Conservation (phyloP, 495 filamentous ascomycete genomes). For the Rhypophila decipiens region DNA sequence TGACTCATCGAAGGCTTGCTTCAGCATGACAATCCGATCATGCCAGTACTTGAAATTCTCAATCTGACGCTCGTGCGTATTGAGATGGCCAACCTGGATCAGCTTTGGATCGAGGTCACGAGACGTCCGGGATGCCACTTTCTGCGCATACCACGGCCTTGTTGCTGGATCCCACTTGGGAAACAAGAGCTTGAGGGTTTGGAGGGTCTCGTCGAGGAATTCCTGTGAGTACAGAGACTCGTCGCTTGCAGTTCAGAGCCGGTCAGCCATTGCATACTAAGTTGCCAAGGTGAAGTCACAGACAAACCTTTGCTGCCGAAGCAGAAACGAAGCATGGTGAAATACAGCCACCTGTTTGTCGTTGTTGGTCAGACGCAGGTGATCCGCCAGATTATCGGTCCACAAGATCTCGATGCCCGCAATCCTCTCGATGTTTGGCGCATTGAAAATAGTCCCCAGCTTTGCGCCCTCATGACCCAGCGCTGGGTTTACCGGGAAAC, state of each 20-base stretch:
- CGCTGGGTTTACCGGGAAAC: neutral
- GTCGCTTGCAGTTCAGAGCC: neutral
- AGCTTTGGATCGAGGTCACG: neutral
- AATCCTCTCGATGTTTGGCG: conserved; percentile 14
- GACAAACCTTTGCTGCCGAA: neutral
- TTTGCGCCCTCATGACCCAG: conserved; percentile 5
- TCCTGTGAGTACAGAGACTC: neutral
- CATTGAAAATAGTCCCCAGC: conserved; percentile 14
- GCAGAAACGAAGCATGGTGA: conserved; percentile 22
- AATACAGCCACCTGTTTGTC: conserved; percentile 37
- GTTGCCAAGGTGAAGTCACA: neutral
- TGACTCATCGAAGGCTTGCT: conserved; percentile 1
- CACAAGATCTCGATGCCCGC: conserved; percentile 33
- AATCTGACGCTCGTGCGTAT: neutral
- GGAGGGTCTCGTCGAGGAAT: neutral
- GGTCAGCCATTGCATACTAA: neutral
- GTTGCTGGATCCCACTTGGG: neutral
- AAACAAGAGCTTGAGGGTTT: neutral
- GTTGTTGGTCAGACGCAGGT: conserved; percentile 35
- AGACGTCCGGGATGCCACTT: neutral
- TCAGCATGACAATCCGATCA: conserved; percentile 1
- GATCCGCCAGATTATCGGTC: conserved; percentile 42
- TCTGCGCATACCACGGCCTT: neutral
- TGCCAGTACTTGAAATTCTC: conserved; percentile 1
- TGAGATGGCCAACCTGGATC: neutral